A percentile compares a stretch with the other conserved stretches of the same genome.
phyloP scores from a whole-genome alignment of 352 stramenopile species.

The Pythium volutum region DNA sequence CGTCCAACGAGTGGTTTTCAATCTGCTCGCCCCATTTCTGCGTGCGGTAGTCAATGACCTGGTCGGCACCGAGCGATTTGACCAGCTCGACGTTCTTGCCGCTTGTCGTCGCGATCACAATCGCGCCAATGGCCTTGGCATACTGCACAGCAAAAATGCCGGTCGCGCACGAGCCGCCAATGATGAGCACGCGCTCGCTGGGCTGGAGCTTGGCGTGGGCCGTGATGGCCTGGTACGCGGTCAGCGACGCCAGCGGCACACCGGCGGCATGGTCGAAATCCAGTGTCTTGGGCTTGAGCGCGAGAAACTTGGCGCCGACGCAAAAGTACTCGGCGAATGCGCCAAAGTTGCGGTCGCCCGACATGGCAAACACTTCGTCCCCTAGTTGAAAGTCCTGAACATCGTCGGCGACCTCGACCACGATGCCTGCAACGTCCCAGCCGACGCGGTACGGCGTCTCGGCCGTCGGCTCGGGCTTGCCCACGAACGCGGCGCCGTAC shows the following conservation, averaged over 20 bases:
- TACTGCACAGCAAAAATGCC: slow-evolving; percentile 45
- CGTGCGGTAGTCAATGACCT: slow-evolving; percentile 44
- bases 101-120: slow-evolving; percentile 34
- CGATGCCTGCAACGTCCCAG: slow-evolving; percentile 9
- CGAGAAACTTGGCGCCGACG: slow-evolving; percentile 25
- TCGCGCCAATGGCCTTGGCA: slow-evolving; percentile 27
- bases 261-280: slow-evolving; percentile 36
- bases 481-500: slow-evolving; percentile 3
- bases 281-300: slow-evolving; percentile 39
- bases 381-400: slow-evolving; percentile 9
- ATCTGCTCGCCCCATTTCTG: slow-evolving; percentile 26
- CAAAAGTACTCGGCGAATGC: slow-evolving; percentile 42
- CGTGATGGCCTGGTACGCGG: slow-evolving; percentile 34
- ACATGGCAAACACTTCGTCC: slow-evolving; percentile 25
- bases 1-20: slow-evolving; percentile 11
- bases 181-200: slow-evolving; percentile 7
- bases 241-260: slow-evolving; percentile 28
- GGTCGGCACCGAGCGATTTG: slow-evolving; percentile 36
- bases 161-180: slow-evolving; percentile 9
- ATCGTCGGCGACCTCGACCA: slow-evolving; percentile 9
- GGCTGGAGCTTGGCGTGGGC: slow-evolving; percentile 19
- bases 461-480: background rate
- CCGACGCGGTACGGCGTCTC: slow-evolving; percentile 13
- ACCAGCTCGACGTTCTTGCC: slow-evolving; percentile 34
- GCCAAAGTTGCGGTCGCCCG: background rate